A percentile compares a stretch with the other conserved stretches of the same genome.
phyloP scores from a whole-genome alignment of 192 early-diverging fungal species.

The Gonapodya prolifera region DNA sequence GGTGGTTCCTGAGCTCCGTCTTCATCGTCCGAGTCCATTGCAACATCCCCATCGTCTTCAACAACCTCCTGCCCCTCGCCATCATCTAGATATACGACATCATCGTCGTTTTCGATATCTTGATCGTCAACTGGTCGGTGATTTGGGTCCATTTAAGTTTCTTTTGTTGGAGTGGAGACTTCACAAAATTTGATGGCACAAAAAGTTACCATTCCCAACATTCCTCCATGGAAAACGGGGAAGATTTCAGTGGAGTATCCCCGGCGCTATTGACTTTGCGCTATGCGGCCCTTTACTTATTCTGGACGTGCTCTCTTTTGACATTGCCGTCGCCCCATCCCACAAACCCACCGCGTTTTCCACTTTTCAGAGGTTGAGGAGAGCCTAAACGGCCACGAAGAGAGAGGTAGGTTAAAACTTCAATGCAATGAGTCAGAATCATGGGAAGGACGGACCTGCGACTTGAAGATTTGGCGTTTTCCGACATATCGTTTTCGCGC shows the following conservation, averaged over 20 bases:
- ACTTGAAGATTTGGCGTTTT: not conserved
- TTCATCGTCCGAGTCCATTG: constrained; percentile 17
- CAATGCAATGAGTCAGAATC: too few species aligned
- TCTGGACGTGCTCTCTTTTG: too few species aligned
- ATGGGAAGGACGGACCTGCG: not conserved
- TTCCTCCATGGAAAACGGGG: too few species aligned
- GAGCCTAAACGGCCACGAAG: not conserved
- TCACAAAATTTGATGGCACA: too few species aligned
- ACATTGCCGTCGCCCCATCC: too few species aligned
- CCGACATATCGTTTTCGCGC: not conserved
- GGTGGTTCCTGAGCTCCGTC: not conserved
- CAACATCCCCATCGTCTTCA: constrained; percentile 13
- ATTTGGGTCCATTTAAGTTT: constrained; percentile 14
- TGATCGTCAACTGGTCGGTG: constrained; percentile 3
- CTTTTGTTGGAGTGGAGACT: too few species aligned
- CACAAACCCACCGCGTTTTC: too few species aligned
- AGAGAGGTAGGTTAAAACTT: not conserved
- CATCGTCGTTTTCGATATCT: constrained; percentile 26
- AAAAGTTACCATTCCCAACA: too few species aligned
- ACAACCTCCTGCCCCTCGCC: constrained; percentile 9
- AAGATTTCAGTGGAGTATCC: too few species aligned
- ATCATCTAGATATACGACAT: constrained; percentile 30
- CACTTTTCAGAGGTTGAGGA: not conserved
- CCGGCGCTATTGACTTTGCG: too few species aligned
- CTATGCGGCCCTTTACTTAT: too few species aligned